A percentile compares a stretch with the other conserved stretches of the same genome.
These are phyloP conservation scores for Dalechampia spathulata DNA, from an alignment of 441 rosid species.

Conservation along the genomic window DNA sequence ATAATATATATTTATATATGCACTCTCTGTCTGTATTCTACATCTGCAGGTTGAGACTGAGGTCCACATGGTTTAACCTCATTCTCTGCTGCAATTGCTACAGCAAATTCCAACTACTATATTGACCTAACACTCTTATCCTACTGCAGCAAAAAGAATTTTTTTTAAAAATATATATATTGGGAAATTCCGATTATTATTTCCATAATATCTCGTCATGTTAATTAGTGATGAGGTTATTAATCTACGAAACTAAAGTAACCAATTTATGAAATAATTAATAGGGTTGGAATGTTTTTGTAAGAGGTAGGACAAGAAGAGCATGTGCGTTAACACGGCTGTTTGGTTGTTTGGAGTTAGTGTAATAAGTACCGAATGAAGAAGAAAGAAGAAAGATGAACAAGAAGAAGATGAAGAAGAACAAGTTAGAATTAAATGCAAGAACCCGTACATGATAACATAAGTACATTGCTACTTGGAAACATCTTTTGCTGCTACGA, in stretches of 20 bases:
- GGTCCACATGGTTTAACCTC: conserved; percentile 6
- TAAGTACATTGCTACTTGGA: background rate
- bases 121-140: conserved; percentile 1
- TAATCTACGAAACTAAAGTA: too few relatives aligned
- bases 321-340: background rate
- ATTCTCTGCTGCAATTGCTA: background rate
- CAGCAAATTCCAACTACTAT: conserved; percentile 7
- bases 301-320: too few relatives aligned
- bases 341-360: conserved; percentile 5
- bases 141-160: background rate
- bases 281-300: background rate
- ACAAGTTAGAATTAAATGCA: background rate
- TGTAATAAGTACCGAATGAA: background rate
- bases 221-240: too few relatives aligned
- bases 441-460: background rate
- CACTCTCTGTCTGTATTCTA: background rate
- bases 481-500: background rate
- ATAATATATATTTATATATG: too few relatives aligned
- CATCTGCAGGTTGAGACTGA: background rate
- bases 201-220: too few relatives aligned
- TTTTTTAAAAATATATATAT: too few relatives aligned
- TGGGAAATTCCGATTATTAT: too few relatives aligned
- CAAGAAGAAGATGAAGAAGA: background rate
- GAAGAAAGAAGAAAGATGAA: background rate
- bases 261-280: too few relatives aligned